These are phyloP conservation scores for Diaporthe caulivora DNA, from an alignment of 2,329 filamentous ascomycete species.

Conservation along the genomic window DNA sequence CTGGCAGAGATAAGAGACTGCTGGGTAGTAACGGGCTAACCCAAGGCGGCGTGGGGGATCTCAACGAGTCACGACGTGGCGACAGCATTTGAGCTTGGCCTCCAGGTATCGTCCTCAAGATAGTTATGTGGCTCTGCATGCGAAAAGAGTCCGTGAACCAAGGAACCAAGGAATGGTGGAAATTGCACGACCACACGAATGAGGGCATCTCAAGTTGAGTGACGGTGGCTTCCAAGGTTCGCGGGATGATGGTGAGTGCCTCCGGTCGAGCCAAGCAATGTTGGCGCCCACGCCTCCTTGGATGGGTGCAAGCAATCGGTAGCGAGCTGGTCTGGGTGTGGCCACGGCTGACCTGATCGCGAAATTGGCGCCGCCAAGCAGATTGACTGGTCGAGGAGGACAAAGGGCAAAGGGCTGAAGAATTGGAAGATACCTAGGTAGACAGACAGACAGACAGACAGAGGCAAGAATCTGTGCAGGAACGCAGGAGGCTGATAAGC, in stretches of 20 bases:
- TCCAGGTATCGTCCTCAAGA: too few relatives aligned
- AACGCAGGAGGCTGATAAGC: conserved; percentile 17
- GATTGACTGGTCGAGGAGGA: not conserved
- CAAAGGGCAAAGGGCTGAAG: not conserved
- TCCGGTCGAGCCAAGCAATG: not conserved
- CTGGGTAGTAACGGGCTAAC: not conserved
- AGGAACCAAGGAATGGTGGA: not conserved
- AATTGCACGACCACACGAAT: not conserved
- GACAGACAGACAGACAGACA: too few relatives aligned
- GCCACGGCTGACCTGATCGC: conserved; percentile 8
- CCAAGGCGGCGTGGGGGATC: not conserved
- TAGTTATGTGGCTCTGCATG: too few relatives aligned
- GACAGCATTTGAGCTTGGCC: not conserved
- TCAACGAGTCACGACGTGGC: not conserved
- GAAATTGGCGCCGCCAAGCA: not conserved
- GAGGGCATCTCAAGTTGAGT: not conserved
- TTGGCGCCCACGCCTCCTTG: not conserved
- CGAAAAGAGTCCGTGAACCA: too few relatives aligned
- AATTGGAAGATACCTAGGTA: not conserved
- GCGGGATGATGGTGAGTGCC: not conserved
- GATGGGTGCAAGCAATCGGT: not conserved
- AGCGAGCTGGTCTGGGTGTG: conserved; percentile 8
- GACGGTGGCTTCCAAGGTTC: not conserved
- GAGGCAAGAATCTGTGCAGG: too few relatives aligned
- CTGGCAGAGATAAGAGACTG: not conserved